Evolutionary conservation across 2,329 filamentous ascomycete genomes (phyloP).

Genomic region (Neodidymelliopsis sp.): DNA sequence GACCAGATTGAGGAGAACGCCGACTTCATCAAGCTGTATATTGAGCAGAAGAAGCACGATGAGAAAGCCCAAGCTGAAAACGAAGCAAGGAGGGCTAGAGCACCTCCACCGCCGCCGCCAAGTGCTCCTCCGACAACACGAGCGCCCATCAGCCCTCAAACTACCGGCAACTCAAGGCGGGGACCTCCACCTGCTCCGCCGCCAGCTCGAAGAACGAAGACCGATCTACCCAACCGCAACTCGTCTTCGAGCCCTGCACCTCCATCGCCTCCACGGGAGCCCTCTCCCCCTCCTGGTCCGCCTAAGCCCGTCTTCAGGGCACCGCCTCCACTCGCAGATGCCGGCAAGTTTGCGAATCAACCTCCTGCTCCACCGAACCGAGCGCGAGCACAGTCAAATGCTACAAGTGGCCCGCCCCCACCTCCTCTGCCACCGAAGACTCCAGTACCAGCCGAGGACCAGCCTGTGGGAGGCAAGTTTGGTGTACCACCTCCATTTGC

Average conservation of each 20-base stretch:
- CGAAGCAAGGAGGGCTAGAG: conserved; percentile 59
- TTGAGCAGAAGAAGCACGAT: conserved; percentile 67
- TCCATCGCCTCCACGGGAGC: conserved; percentile 73
- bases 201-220: conserved; percentile 55
- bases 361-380: conserved; percentile 57
- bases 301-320: conserved; percentile 78
- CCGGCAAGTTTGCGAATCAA: conserved; percentile 78
- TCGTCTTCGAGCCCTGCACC: conserved; percentile 64
- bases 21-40: conserved; percentile 73
- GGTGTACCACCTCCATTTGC: conserved; percentile 82
- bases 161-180: conserved; percentile 67
- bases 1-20: conserved; percentile 72
- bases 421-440: conserved; percentile 67
- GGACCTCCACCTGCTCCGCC: conserved; percentile 69
- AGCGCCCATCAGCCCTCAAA: conserved; percentile 65
- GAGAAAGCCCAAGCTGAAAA: conserved; percentile 55
- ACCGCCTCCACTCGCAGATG: conserved; percentile 87
- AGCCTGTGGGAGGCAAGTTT: conserved; percentile 66
- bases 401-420: conserved; percentile 66
- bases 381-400: conserved; percentile 58
- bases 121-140: conserved; percentile 50
- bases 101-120: conserved; percentile 70
- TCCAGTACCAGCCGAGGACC: conserved; percentile 67
- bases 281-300: conserved; percentile 68
- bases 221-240: conserved; percentile 52